phyloP scores from a whole-genome alignment of 495 filamentous ascomycete genomes.

The Hypoxylon perforatum region DNA sequence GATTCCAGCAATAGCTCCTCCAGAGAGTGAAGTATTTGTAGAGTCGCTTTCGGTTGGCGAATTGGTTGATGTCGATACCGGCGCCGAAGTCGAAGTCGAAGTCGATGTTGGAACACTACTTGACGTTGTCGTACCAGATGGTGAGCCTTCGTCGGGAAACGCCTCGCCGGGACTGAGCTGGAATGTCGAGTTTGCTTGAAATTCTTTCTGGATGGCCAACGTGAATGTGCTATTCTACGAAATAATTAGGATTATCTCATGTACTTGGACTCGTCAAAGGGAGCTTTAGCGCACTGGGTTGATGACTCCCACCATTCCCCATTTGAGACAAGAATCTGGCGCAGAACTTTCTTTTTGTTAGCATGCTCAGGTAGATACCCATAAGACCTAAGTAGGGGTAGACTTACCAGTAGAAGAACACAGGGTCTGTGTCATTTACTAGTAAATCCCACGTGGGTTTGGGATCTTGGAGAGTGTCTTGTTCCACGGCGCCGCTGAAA shows the following conservation, averaged over 20 bases:
- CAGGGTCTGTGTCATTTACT: conserved; percentile 67
- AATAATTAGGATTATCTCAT: not conserved
- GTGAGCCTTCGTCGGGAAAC: conserved; percentile 46
- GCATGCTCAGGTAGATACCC: not conserved
- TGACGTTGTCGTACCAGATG: conserved; percentile 3
- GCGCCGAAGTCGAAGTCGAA: too few relatives aligned
- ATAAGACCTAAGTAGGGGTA: not conserved
- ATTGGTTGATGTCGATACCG: conserved; percentile 1
- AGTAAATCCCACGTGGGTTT: conserved; percentile 52
- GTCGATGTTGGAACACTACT: conserved; percentile 4
- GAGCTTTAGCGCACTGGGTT: conserved; percentile 49
- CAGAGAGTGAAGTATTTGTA: conserved; percentile 23
- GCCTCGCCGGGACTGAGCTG: conserved; percentile 54
- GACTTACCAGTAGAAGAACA: conserved; percentile 68
- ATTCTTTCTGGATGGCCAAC: conserved; percentile 44
- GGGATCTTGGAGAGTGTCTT: conserved; percentile 51
- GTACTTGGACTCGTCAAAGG: too few relatives aligned
- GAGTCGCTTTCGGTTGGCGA: conserved; percentile 17
- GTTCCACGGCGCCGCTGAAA: conserved; percentile 14
- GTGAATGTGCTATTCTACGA: conserved; percentile 41
- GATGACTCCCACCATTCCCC: conserved; percentile 62
- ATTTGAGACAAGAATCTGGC: conserved; percentile 47
- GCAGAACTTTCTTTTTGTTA: conserved; percentile 17
- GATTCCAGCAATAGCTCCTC: conserved; percentile 61
- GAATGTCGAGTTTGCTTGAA: conserved; percentile 41